Base-by-base conservation (phyloP, 2,329 filamentous ascomycete genomes). In the Chaetoscypha palmicola region DNA sequence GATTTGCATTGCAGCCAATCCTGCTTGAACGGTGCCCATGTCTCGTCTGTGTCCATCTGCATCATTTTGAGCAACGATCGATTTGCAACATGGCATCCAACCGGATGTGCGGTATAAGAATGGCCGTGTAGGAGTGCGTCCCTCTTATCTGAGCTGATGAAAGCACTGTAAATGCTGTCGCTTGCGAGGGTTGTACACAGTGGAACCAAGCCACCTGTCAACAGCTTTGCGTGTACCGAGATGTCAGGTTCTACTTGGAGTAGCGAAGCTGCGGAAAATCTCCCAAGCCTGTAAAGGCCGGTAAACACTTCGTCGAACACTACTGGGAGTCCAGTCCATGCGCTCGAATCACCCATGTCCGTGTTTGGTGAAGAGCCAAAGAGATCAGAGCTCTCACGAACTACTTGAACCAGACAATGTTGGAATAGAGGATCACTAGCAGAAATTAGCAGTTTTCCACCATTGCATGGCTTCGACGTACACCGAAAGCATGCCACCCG, bases 221-320 rank as follows among this genome's bases (percentile, higher is more conserved):
- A 72, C 0, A 94, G 72, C 62, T 94, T 94, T 4, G 87, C 88
- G 56, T 94, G 83, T 0, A 89, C 83, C 0, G 81, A 80, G 36
- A 94, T 82, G 55, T 94, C 87, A 0, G 87, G 75, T 23, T 86
- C 64, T 0, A 78, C 66, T 4, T 70, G 68, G 2, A 94, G 73
- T 62, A 91, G 85, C 0, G 80, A 81, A 0, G 83, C 77, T 0
- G 86, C 73, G 1, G 76, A 80, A 58, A 82, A 79, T 30, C 80
- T 76, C 2, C 88, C 87, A 0, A 94, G 77, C 10, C 88, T 84
- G 61, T 90, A 90, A 3, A 94, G 69, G 1, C 87, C 87, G 0
- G 86, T 91, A 64, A 94, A 94, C 26, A 94, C 87, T 60, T 94
- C 88, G 59, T 94, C 87, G 52, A 88, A 87, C 53, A 94, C 71